Evolutionary conservation across 2,329 filamentous ascomycete species (phyloP).

Genomic region (Colletotrichum camelliae): DNA sequence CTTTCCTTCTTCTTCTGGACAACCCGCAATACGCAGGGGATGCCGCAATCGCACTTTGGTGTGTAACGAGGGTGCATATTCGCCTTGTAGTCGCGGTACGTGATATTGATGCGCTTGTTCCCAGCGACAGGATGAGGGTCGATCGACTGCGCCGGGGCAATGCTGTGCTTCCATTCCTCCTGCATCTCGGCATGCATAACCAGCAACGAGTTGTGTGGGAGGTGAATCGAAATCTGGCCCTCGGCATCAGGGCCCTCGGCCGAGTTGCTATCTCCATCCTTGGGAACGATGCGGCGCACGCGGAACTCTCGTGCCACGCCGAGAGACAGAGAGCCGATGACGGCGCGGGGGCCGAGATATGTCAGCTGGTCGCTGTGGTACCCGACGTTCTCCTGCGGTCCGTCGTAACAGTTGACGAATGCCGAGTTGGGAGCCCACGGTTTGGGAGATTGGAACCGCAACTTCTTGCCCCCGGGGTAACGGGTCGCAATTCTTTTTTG

Average conservation of each 20-base stretch:
- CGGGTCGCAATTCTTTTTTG: constrained; percentile 68
- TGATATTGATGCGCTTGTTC: constrained; percentile 88
- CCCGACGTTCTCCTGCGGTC: constrained; percentile 81
- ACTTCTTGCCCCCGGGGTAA: constrained; percentile 74
- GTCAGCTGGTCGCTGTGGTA: constrained; percentile 94
- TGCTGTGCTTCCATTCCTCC: constrained; percentile 93
- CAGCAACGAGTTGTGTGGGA: constrained; percentile 92
- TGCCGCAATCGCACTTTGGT: constrained; percentile 76
- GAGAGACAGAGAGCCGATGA: constrained; percentile 89
- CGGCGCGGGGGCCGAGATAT: constrained; percentile 85
- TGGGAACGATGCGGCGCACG: constrained; percentile 76
- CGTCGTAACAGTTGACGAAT: constrained; percentile 93
- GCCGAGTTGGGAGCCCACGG: constrained; percentile 87
- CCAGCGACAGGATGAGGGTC: constrained; percentile 85
- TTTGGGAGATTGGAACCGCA: constrained; percentile 76
- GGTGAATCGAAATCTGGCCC: constrained; percentile 90
- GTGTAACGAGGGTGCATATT: constrained; percentile 79
- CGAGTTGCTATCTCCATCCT: constrained; percentile 48
- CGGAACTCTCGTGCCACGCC: constrained; percentile 95
- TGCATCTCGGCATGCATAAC: constrained; percentile 99
- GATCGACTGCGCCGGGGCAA: constrained; percentile 76
- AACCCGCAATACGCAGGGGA: constrained; percentile 74
- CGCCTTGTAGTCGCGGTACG: constrained; percentile 85
- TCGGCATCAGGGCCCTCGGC: constrained; percentile 64
- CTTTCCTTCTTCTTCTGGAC: constrained; percentile 81